Base-by-base conservation (phyloP, 2,329 filamentous ascomycete genomes). In the Ceratocystiopsis sp. region DNA sequence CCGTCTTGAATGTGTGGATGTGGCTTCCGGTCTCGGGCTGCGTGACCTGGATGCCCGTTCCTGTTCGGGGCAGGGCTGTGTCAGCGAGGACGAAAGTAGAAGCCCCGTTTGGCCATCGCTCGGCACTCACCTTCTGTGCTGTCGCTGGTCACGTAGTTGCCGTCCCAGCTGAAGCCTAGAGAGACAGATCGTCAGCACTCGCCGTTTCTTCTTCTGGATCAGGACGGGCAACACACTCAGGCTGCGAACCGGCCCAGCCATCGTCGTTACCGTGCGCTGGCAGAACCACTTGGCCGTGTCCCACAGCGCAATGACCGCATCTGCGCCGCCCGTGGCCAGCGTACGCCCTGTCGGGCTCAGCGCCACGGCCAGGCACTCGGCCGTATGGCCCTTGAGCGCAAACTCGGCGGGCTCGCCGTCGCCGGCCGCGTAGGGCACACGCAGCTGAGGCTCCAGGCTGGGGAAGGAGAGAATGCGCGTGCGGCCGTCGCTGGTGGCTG, bases 231-330 rank as follows among this genome's bases (percentile, higher is more conserved):
- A 62, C 69, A 47, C 58, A 75, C 72, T 75, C 45, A 87, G 67
- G 55, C 73, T 82, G 53, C 74, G 71, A 25, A 87, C 76, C 3
- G 80, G 75, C 2, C 79, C 79, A 11, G 71, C 68, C 64, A 84
- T 80, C 51, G 73, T 69, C 34, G 75, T 75, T 37, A 86, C 65
- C 1, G 80, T 84, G 47, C 78, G 71, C 53, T 78, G 71, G 54
- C 81, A 86, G 44, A 83, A 74, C 80, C 81, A 86, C 50, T 83
- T 77, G 36, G 69, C 68, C 4, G 82, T 86, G 53, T 87, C 81
- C 78, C 82, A 89, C 3, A 89, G 64, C 6, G 78, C 69, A 50
- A 87, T 80, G 41, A 84, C 71, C 1, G 79, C 80, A 54, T 89
- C 83, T 11, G 77, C 75, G 11, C 80, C 81, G 29, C 82, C 83